phyloP scores from a whole-genome alignment of 2,329 filamentous ascomycete species.

The Orbilia javanica region DNA sequence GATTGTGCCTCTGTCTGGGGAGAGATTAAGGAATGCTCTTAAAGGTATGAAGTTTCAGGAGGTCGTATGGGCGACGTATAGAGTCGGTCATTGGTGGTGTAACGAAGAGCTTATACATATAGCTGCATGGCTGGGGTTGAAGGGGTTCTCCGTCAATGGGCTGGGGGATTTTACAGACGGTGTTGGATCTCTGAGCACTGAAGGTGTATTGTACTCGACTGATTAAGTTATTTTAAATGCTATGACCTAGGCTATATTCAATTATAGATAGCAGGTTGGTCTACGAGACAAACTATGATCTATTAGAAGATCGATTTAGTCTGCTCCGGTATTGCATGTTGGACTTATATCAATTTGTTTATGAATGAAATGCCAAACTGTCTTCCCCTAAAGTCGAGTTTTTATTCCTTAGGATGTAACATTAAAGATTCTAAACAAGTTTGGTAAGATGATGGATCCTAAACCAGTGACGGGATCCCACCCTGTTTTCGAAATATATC shows the following conservation, averaged over 20 bases:
- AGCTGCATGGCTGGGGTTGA: constrained; percentile 7
- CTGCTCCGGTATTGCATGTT: no score
- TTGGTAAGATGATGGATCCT: constrained; percentile 64
- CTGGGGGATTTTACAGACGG: neutral
- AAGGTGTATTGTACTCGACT: neutral
- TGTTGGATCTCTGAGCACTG: neutral
- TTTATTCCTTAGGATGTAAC: constrained; percentile 16
- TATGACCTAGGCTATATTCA: no score
- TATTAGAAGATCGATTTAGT: no score
- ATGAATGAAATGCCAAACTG: neutral
- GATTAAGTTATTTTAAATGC: no score
- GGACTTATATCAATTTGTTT: no score
- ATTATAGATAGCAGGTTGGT: no score
- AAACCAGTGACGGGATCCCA: constrained; percentile 66
- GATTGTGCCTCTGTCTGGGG: constrained; percentile 17
- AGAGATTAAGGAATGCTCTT: constrained; percentile 17
- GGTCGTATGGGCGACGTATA: constrained; percentile 30
- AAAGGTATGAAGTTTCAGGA: neutral
- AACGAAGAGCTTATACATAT: constrained; percentile 38
- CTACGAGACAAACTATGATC: no score
- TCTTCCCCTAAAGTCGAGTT: no score
- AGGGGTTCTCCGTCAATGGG: constrained; percentile 5
- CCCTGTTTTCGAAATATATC: constrained; percentile 58
- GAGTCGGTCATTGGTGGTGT: constrained; percentile 43
- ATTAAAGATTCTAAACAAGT: constrained; percentile 63